Base-by-base conservation (phyloP, 1,284 basidiomycete genomes). In the Irpex sp. region DNA sequence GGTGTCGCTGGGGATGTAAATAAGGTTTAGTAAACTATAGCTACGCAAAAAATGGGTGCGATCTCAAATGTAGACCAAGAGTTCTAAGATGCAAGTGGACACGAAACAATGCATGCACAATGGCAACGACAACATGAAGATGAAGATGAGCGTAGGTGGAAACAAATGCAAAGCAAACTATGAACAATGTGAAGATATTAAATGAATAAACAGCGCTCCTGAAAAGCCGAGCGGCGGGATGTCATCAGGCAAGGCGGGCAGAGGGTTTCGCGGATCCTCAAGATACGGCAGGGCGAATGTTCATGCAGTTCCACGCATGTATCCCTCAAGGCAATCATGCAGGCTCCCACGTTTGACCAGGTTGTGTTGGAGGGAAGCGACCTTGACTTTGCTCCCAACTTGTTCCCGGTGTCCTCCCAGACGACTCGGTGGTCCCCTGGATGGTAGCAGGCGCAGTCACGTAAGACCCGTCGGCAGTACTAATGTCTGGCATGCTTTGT, bases 381-480 rank as follows among this genome's bases (percentile, higher is more conserved):
- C 71, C 71, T 36, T 56, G 54, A 59, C 72, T 67, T 21, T 76
- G 78, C 40, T 77, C 77, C 81, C 79, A 77, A 63, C 71, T 77
- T 49, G 72, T 67, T 4, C 34, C 54, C 4, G 75, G 76, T 54
- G 73, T 75, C 51, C 67, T 67, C 4, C 73, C 75, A 9, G 73
- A 69, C 60, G 75, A 74, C 44, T 76, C 78, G 37, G 82, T 84
- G 19, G 73, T 74, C 44, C 83, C 82, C 26, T 80, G 80, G 17
- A 87, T 72, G 6, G 85, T 87, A 52, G 82, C 78, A 51, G 89
- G 79, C 13, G 81, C 81, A 2, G 89, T 89, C 34, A 90, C 79
- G 68, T 89, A 88, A 61, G 88, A 89, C 65, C 80, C 79, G 3
- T 83, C 79, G 21, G 89, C 88, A 0, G 87, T 87, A 71, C 88